Conservation (phyloP, 805 yeast species). For the Candida quercuum region DNA sequence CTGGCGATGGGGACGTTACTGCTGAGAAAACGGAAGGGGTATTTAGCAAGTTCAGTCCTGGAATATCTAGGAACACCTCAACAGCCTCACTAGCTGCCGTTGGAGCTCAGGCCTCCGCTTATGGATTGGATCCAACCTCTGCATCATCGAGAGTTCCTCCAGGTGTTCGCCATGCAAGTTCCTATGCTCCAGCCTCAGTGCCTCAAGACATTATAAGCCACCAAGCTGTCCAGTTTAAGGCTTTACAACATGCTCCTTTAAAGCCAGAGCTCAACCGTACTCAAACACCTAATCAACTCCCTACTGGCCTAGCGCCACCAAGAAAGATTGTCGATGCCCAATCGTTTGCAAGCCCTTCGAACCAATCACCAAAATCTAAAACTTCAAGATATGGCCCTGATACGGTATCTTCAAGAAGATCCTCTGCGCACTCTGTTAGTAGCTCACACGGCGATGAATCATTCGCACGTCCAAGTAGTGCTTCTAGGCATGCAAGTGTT, state of each 20-base stretch:
- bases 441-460: slow-evolving; percentile 6
- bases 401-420: slow-evolving; percentile 15
- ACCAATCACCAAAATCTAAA: slow-evolving; percentile 13
- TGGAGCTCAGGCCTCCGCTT: slow-evolving; percentile 1
- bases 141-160: slow-evolving; percentile 1
- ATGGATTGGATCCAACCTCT: slow-evolving; percentile 4
- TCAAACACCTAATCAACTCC: neutral
- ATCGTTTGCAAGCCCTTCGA: slow-evolving; percentile 1
- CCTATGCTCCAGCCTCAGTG: slow-evolving; percentile 4
- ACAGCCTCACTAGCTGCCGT: slow-evolving; percentile 15
- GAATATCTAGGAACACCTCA: slow-evolving; percentile 50
- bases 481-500: too few species aligned
- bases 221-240: slow-evolving; percentile 2
- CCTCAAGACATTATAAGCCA: neutral
- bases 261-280: neutral
- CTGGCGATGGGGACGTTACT: slow-evolving; percentile 77
- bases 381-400: slow-evolving; percentile 11
- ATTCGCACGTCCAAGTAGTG: neutral
- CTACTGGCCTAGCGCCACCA: slow-evolving; percentile 3
- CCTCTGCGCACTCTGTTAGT: slow-evolving; percentile 16
- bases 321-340: neutral
- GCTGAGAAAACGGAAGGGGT: slow-evolving; percentile 41
- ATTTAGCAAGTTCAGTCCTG: slow-evolving; percentile 68
- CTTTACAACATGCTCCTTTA: slow-evolving; percentile 2
- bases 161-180: slow-evolving; percentile 1